Percentiles rank a stretch among this genome's conserved stretches.
These are phyloP conservation scores for Purshia tridentata DNA, from an alignment of 306 rosid species.

Conservation along the genomic window DNA sequence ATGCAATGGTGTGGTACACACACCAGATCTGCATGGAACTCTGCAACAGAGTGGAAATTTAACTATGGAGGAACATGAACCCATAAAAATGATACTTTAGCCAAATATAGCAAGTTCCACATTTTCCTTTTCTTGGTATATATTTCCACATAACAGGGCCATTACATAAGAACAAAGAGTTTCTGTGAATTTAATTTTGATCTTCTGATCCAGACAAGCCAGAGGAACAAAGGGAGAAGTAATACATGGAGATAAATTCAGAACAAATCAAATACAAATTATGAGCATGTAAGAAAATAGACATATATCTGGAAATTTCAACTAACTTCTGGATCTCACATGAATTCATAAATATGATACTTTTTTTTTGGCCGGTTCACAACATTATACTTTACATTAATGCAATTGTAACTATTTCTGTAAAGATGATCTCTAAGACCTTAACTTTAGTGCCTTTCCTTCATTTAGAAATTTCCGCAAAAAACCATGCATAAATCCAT, in stretches of 20 bases:
- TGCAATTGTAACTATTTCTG: not conserved
- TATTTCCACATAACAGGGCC: not conserved
- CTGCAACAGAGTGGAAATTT: constrained; percentile 35
- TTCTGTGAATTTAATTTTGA: not conserved
- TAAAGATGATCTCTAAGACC: not conserved
- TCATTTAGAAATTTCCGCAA: not conserved
- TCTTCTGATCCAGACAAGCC: not conserved
- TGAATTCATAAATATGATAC: not conserved
- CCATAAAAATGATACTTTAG: too few species aligned
- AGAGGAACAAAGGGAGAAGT: not conserved
- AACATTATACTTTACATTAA: not conserved
- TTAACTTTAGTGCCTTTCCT: not conserved
- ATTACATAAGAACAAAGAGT: not conserved
- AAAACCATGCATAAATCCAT: not conserved
- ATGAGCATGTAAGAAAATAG: not conserved
- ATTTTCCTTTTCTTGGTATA: not conserved
- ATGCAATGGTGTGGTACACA: constrained; percentile 81
- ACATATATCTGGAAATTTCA: too few species aligned
- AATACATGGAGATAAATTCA: not conserved
- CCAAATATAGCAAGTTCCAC: not conserved
- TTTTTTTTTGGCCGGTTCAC: too few species aligned
- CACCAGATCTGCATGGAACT: constrained; percentile 90
- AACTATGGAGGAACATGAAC: too few species aligned
- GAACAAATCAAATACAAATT: not conserved
- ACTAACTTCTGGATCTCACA: not conserved